Evolutionary conservation across 139 green algal genomes (phyloP).

Genomic region (Dunaliella primolecta): DNA sequence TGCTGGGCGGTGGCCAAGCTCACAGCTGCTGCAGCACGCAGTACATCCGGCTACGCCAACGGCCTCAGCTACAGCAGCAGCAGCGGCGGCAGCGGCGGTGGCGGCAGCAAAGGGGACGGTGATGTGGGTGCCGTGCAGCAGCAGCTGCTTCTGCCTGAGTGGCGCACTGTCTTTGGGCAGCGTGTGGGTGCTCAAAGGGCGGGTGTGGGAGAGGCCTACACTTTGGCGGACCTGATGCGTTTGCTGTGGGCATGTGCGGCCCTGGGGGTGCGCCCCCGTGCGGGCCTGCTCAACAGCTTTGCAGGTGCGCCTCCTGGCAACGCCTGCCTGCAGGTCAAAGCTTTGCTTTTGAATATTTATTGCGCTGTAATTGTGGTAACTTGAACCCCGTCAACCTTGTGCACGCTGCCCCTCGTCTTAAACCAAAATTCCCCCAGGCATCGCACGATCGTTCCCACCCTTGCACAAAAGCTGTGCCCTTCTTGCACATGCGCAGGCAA

Average conservation of each 20-base stretch:
- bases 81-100: neutral
- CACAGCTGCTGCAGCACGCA: neutral
- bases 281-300: slow-evolving; percentile 3
- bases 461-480: too few relatives aligned
- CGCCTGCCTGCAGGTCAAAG: too few relatives aligned
- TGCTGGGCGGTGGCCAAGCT: slow-evolving; percentile 9
- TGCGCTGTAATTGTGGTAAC: too few relatives aligned
- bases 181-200: neutral
- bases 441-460: too few relatives aligned
- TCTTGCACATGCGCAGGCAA: neutral
- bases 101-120: too few relatives aligned
- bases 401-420: too few relatives aligned
- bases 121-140: too few relatives aligned
- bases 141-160: neutral
- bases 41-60: neutral
- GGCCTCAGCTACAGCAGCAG: neutral
- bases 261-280: neutral
- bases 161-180: neutral
- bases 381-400: too few relatives aligned
- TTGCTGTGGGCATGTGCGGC: neutral
- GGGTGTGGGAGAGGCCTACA: neutral
- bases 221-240: neutral
- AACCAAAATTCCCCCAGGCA: too few relatives aligned
- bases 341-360: too few relatives aligned
- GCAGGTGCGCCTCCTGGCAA: too few relatives aligned